Percentiles rank a stretch among this genome's conserved stretches.
Conservation (phyloP, 1,284 basidiomycete species). For the Trametes hirsuta region DNA sequence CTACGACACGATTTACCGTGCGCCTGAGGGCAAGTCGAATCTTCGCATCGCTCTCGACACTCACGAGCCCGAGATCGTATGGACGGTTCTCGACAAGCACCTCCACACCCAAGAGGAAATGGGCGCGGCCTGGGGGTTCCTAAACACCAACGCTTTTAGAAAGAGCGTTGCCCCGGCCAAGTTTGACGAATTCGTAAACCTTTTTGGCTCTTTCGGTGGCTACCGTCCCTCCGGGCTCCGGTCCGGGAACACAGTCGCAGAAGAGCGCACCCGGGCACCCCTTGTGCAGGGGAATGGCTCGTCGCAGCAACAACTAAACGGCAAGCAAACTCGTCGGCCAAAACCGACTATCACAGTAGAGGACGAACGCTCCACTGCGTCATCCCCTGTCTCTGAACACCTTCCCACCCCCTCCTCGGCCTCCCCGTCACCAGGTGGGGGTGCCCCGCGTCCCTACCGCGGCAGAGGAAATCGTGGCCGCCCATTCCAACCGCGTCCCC, state of each 20-base stretch:
- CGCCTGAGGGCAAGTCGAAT: constrained; percentile 44
- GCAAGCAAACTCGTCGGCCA: constrained; percentile 9
- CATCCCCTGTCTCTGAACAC: constrained; percentile 12
- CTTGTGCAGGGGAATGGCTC: not conserved
- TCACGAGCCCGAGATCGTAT: constrained; percentile 60
- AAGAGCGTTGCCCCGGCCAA: constrained; percentile 39
- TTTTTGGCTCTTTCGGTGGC: constrained; percentile 57
- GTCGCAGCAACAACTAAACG: not conserved
- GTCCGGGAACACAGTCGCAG: not conserved
- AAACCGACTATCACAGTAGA: constrained; percentile 16
- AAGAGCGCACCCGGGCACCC: not conserved
- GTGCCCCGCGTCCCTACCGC: constrained; percentile 4
- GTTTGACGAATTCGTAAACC: constrained; percentile 53
- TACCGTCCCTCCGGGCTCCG: constrained; percentile 31
- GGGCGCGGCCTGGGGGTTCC: constrained; percentile 50
- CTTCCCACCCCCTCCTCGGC: constrained; percentile 6
- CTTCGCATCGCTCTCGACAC: constrained; percentile 62
- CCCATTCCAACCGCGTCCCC: constrained; percentile 18
- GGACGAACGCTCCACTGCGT: constrained; percentile 6
- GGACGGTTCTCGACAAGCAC: constrained; percentile 61
- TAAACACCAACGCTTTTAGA: constrained; percentile 43
- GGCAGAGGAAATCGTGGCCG: constrained; percentile 13
- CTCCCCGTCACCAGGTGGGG: not conserved
- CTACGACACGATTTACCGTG: constrained; percentile 48
- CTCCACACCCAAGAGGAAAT: constrained; percentile 53